These are phyloP conservation scores for Teunomyces pallodes DNA, from an alignment of 805 yeast species.

Conservation along the genomic window DNA sequence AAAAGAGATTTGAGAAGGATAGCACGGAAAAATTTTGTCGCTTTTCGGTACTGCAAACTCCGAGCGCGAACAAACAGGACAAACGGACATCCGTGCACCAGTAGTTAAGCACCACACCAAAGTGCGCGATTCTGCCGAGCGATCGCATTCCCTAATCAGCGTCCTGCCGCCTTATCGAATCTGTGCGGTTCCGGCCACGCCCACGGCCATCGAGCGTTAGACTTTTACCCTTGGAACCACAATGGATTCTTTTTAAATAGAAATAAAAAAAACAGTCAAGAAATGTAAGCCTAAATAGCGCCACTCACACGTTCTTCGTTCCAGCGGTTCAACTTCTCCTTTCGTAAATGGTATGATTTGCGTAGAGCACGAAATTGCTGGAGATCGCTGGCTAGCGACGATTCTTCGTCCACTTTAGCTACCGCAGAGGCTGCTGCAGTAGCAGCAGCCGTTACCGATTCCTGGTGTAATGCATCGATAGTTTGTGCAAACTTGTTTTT, in stretches of 20 bases:
- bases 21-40: background rate
- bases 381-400: constrained; percentile 1
- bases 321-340: constrained; percentile 42
- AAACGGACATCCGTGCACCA: background rate
- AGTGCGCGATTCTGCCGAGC: too few relatives aligned
- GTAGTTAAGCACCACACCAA: background rate
- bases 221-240: too few relatives aligned
- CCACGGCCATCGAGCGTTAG: too few relatives aligned
- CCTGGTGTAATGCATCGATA: constrained; percentile 21
- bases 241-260: too few relatives aligned
- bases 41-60: constrained; percentile 1
- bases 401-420: background rate
- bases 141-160: too few relatives aligned
- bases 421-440: background rate
- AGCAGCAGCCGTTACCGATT: constrained; percentile 18
- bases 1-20: too few relatives aligned
- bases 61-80: background rate
- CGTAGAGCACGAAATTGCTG: constrained; percentile 20
- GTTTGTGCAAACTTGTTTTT: constrained; percentile 25
- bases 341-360: constrained; percentile 30
- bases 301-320: constrained; percentile 44
- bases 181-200: background rate
- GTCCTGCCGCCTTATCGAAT: background rate
- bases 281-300: background rate
- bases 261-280: background rate